phyloP scores from a whole-genome alignment of 768 basidiomycete genomes.

The Trametes villosa region DNA sequence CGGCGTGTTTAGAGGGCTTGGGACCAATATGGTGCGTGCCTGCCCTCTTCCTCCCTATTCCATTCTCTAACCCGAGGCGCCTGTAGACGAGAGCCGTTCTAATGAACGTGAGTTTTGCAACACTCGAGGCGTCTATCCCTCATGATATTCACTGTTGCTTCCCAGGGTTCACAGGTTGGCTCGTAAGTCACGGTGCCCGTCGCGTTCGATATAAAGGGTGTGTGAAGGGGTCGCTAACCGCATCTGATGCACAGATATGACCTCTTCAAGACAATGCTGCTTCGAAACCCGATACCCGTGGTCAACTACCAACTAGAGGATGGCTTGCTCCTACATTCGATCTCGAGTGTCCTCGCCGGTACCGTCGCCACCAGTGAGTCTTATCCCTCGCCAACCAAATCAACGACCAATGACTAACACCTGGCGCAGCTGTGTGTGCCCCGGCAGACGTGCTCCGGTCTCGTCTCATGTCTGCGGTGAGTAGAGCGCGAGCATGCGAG shows the following conservation, averaged over 20 bases:
- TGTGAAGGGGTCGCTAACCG: background rate
- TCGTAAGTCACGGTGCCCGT: conserved; percentile 58
- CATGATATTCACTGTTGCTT: conserved; percentile 11
- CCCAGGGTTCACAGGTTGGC: conserved; percentile 78
- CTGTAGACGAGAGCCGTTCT: conserved; percentile 61
- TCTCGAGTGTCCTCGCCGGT: conserved; percentile 71
- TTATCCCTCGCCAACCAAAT: background rate
- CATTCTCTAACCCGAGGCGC: background rate
- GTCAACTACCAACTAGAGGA: conserved; percentile 66
- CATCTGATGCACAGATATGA: conserved; percentile 59
- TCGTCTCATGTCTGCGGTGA: conserved; percentile 76
- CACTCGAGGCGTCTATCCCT: background rate
- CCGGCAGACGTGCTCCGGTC: conserved; percentile 80
- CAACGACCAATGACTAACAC: background rate
- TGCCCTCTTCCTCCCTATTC: background rate
- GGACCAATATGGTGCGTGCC: conserved; percentile 69
- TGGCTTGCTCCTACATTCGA: conserved; percentile 65
- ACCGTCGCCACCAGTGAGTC: conserved; percentile 76
- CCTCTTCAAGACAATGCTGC: conserved; percentile 66
- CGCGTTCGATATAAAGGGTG: background rate
- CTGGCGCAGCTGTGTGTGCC: conserved; percentile 75
- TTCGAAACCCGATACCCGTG: conserved; percentile 56
- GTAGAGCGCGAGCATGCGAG: conserved; percentile 27
- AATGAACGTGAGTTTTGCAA: conserved; percentile 66
- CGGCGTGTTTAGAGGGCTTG: conserved; percentile 74